phyloP scores from a whole-genome alignment of 805 yeast genomes.

The Starmera dryadoides region DNA sequence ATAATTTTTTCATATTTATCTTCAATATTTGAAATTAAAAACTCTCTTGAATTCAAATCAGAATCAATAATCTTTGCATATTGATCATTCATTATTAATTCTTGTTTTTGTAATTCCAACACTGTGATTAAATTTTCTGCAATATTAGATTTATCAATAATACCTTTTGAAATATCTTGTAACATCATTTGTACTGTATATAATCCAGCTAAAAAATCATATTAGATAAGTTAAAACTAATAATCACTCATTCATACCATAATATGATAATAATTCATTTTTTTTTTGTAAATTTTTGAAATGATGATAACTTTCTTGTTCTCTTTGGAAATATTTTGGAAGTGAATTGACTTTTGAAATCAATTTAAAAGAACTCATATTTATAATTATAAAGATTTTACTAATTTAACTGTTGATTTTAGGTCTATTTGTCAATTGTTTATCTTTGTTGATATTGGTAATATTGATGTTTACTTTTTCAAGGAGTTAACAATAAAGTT shows the following conservation, averaged over 20 bases:
- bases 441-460: too few relatives aligned
- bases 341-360: background rate
- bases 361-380: background rate
- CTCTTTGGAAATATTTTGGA: conserved; percentile 1
- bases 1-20: background rate
- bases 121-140: background rate
- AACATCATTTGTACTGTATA: conserved; percentile 5
- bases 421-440: too few relatives aligned
- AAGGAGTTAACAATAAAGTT: too few relatives aligned
- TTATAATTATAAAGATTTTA: too few relatives aligned
- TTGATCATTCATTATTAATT: background rate
- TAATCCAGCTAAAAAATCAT: conserved; percentile 3
- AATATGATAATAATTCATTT: conserved; percentile 5
- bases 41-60: conserved; percentile 7
- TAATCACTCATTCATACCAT: background rate
- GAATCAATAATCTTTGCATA: conserved; percentile 1
- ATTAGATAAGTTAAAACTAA: background rate
- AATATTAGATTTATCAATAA: background rate
- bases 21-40: conserved; percentile 2
- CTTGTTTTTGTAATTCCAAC: background rate
- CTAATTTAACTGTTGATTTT: too few relatives aligned
- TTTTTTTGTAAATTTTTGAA: conserved; percentile 2
- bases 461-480: too few relatives aligned
- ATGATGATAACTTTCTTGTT: conserved; percentile 1
- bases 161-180: background rate